Evolutionary conservation across 2,329 filamentous ascomycete species (phyloP), one percentile per base, ranked within the genome.

Genomic region (Fusarium veterinarium): DNA sequence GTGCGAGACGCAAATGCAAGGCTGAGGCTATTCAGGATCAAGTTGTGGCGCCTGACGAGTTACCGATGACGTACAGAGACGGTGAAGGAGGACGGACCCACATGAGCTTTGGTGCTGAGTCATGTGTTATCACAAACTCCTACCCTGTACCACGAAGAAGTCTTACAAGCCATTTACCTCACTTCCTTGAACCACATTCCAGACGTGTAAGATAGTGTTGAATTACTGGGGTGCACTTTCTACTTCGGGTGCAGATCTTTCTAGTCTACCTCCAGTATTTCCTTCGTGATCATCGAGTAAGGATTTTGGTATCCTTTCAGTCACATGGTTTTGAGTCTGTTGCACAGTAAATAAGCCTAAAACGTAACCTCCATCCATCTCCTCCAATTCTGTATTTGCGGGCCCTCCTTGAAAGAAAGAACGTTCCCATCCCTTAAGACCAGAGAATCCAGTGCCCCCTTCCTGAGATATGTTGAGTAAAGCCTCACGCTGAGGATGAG

Each of bases 1-100:
- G 66, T 46, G 45, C 33, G 58, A 51, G 65, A 53, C 67, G 71
- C 67, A 71, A 71, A 53, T 73, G 71, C 71, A 71, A 73, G 67
- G 71, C 71, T 71, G 71, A 74, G 55, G 37, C 53, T 31, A 51
- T 67, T 64, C 58, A 40, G 28, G 53, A 56, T 52, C 42, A 41
- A 53, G 31, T 55, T 71, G 61, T 69, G 48, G 66, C 61, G 58
- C 66, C 60, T 71, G 58, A 71, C 62, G 49, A 67, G 49, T 52
- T 35, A 45, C 53, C 45, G 62, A 73, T 73, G 71, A 73, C 71
- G 71, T 71, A 73, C 51, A 20, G 41, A 52, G 65, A 48, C 40
- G 57, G 60, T 57, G 60, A 55, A 44, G n/a, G 16, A 33, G 8
- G 61, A 60, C 70, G 8, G 61, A 60, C 71, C 71, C 71, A 60